Evolutionary conservation across 2,329 filamentous ascomycete genomes (phyloP).

Genomic region (Pseudogymnoascus sp.): DNA sequence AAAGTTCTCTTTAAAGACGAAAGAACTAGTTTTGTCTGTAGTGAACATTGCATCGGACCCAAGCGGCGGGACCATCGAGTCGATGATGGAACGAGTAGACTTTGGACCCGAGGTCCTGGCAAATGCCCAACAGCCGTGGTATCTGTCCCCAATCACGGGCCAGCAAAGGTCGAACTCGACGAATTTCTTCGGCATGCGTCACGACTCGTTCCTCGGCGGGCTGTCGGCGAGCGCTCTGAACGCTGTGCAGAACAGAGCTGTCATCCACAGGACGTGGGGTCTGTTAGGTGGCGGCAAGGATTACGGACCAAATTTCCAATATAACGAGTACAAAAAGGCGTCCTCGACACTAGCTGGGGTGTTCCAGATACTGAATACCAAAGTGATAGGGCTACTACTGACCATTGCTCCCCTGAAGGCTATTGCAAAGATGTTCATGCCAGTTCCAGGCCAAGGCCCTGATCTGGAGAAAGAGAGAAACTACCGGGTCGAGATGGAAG

Average conservation of each 20-base stretch:
- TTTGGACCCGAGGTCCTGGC: neutral
- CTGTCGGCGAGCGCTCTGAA: conserved; percentile 44
- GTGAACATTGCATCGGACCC: neutral
- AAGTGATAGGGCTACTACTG: conserved; percentile 34
- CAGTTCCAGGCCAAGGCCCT: conserved; percentile 46
- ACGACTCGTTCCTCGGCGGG: conserved; percentile 45
- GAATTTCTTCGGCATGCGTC: conserved; percentile 42
- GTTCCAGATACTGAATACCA: conserved; percentile 35
- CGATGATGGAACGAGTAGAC: neutral
- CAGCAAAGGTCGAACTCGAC: conserved; percentile 34
- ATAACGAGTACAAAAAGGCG: conserved; percentile 45
- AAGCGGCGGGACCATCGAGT: neutral
- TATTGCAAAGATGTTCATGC: conserved; percentile 31
- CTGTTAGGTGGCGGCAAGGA: conserved; percentile 38
- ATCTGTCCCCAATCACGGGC: conserved; percentile 12
- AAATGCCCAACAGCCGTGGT: neutral
- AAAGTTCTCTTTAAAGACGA: neutral
- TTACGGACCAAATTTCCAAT: conserved; percentile 56
- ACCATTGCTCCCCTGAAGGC: conserved; percentile 31
- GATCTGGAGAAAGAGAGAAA: conserved; percentile 44
- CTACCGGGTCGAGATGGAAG: conserved; percentile 56
- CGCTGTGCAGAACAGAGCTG: conserved; percentile 41
- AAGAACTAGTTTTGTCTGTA: neutral
- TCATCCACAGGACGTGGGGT: conserved; percentile 58
- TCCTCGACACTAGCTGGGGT: conserved; percentile 43